Conservation (phyloP, 2,329 filamentous ascomycete genomes). For the Fusarium humuli region DNA sequence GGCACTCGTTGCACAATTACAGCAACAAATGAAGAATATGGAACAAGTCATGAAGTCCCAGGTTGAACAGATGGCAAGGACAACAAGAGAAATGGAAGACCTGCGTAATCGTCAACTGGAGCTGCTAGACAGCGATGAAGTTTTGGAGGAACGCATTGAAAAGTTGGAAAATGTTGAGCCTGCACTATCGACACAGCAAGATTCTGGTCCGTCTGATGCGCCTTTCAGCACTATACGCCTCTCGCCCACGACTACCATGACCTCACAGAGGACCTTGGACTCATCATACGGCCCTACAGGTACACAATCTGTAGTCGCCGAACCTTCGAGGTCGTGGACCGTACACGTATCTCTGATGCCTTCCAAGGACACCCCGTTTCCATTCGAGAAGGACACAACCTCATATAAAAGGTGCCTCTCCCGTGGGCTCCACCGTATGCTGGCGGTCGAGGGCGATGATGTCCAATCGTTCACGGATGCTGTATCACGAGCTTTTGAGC, state of each 20-base stretch:
- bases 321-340: slow-evolving; percentile 61
- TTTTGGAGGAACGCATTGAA: slow-evolving; percentile 67
- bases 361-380: slow-evolving; percentile 64
- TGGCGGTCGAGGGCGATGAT: slow-evolving; percentile 63
- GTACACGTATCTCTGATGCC: slow-evolving; percentile 71
- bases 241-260: slow-evolving; percentile 29
- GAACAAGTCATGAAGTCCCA: slow-evolving; percentile 55
- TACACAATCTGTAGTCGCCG: slow-evolving; percentile 12
- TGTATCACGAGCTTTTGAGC: slow-evolving; percentile 62
- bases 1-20: slow-evolving; percentile 62
- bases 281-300: slow-evolving; percentile 3
- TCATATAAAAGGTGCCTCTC: slow-evolving; percentile 72
- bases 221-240: slow-evolving; percentile 21
- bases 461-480: slow-evolving; percentile 62
- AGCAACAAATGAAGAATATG: slow-evolving; percentile 52
- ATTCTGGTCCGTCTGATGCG: slow-evolving; percentile 24
- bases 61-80: slow-evolving; percentile 55
- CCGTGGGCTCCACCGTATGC: slow-evolving; percentile 68
- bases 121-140: slow-evolving; percentile 62
- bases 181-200: slow-evolving; percentile 42
- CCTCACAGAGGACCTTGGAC: slow-evolving; percentile 15
- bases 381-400: slow-evolving; percentile 71
- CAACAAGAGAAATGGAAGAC: slow-evolving; percentile 58
- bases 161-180: slow-evolving; percentile 52
- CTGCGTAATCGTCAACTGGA: slow-evolving; percentile 63